A percentile compares a stretch with the other conserved stretches of the same genome.
Evolutionary conservation across 441 rosid species (phyloP).

Genomic region (Omphalea diandra): DNA sequence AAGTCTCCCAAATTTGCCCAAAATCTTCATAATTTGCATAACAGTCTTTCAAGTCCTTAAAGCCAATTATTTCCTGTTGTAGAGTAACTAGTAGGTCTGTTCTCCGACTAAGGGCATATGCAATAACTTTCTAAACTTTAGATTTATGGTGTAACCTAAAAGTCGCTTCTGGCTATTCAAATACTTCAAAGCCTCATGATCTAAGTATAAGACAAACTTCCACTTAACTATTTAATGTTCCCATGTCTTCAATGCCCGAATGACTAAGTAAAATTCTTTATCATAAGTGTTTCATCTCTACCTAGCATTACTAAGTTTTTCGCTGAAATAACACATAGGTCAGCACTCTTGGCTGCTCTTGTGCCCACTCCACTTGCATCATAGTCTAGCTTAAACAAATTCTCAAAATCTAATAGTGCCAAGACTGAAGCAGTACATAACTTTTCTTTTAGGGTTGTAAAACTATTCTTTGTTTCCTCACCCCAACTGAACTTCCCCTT

Average conservation of each 20-base stretch:
- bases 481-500: not conserved
- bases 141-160: no score
- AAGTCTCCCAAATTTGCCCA: not conserved
- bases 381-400: not conserved
- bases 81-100: not conserved
- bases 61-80: not conserved
- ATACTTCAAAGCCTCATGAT: slow-evolving; percentile 9
- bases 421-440: not conserved
- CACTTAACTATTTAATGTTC: not conserved
- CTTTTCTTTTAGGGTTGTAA: not conserved
- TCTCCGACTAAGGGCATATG: slow-evolving; percentile 16
- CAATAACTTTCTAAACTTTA: not conserved
- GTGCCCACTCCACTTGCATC: no score
- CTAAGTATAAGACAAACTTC: slow-evolving; percentile 11
- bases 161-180: not conserved
- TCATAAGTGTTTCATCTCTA: not conserved
- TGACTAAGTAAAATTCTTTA: not conserved
- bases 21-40: not conserved
- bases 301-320: not conserved
- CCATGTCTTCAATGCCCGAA: not conserved
- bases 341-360: no score
- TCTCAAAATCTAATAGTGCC: not conserved
- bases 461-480: not conserved
- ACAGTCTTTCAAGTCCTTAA: not conserved
- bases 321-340: no score